phyloP scores from a whole-genome alignment of 352 stramenopile genomes.

The Phytophthora nicotianae region DNA sequence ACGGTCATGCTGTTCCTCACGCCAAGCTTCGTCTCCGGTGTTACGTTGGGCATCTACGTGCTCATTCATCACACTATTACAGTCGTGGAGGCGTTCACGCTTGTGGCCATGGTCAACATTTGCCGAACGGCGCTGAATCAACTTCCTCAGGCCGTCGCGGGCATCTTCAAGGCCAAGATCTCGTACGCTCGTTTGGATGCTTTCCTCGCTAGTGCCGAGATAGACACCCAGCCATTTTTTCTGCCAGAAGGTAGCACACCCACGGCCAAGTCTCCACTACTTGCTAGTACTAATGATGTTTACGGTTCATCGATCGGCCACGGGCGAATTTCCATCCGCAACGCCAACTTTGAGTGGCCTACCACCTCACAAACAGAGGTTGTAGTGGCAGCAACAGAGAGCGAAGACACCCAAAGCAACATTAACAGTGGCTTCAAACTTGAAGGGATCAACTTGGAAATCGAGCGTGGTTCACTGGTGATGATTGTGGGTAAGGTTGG shows the following conservation, averaged over 20 bases:
- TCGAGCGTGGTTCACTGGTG: constrained; percentile 55
- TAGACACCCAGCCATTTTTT: background rate
- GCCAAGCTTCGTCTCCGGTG: constrained; percentile 31
- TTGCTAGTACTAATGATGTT: background rate
- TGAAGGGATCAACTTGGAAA: constrained; percentile 54
- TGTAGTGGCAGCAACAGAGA: background rate
- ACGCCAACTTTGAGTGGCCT: constrained; percentile 35
- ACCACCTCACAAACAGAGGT: constrained; percentile 9
- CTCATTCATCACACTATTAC: constrained; percentile 29
- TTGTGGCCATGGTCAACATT: constrained; percentile 41
- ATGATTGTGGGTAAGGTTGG: constrained; percentile 62
- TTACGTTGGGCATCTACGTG: constrained; percentile 30
- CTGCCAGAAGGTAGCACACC: background rate
- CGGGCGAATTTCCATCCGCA: constrained; percentile 23
- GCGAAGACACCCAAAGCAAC: background rate
- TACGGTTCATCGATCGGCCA: background rate
- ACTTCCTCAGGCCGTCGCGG: constrained; percentile 22
- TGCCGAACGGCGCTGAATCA: constrained; percentile 29
- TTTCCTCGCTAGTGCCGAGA: constrained; percentile 27
- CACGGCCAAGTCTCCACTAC: background rate
- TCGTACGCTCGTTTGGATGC: constrained; percentile 27
- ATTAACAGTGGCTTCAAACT: constrained; percentile 25
- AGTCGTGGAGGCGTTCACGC: constrained; percentile 35
- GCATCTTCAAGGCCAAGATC: constrained; percentile 35
- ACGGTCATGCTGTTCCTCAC: constrained; percentile 45